Conservation (phyloP, 1,284 basidiomycete genomes). For the Tetrapyrgos nigripes region DNA sequence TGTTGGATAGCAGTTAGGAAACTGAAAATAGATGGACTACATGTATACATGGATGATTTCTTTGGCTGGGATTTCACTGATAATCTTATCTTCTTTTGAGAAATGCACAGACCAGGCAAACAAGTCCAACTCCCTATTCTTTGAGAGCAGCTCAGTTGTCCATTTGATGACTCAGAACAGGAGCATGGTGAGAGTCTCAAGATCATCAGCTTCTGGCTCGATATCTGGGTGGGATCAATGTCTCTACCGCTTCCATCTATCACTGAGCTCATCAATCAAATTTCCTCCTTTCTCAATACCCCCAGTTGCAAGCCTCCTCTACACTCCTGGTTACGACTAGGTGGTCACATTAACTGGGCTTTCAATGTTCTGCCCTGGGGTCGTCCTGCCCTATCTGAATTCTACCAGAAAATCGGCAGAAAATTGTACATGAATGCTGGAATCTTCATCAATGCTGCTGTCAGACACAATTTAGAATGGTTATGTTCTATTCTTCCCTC, state of each 20-base stretch:
- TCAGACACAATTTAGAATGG: constrained; percentile 21
- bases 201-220: constrained; percentile 36
- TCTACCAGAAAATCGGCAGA: constrained; percentile 29
- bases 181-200: constrained; percentile 26
- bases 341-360: constrained; percentile 10
- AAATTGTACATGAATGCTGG: constrained; percentile 13
- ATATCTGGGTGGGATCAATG: constrained; percentile 25
- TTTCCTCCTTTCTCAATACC: constrained; percentile 22
- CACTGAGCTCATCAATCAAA: constrained; percentile 20
- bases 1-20: constrained; percentile 28
- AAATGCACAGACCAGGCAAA: constrained; percentile 17
- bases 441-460: constrained; percentile 20
- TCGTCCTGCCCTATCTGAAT: constrained; percentile 17
- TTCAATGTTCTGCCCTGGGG: constrained; percentile 13
- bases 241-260: constrained; percentile 26
- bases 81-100: constrained; percentile 25
- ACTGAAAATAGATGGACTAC: constrained; percentile 22
- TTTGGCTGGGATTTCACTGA: constrained; percentile 28
- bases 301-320: constrained; percentile 15
- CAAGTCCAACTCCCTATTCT: constrained; percentile 33
- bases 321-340: constrained; percentile 1
- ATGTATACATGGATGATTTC: constrained; percentile 38
- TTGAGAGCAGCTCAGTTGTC: constrained; percentile 32
- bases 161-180: constrained; percentile 32
- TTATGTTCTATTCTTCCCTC: constrained; percentile 13